Conservation (phyloP, 2,329 filamentous ascomycete genomes). For the Aschersonia sp. region DNA sequence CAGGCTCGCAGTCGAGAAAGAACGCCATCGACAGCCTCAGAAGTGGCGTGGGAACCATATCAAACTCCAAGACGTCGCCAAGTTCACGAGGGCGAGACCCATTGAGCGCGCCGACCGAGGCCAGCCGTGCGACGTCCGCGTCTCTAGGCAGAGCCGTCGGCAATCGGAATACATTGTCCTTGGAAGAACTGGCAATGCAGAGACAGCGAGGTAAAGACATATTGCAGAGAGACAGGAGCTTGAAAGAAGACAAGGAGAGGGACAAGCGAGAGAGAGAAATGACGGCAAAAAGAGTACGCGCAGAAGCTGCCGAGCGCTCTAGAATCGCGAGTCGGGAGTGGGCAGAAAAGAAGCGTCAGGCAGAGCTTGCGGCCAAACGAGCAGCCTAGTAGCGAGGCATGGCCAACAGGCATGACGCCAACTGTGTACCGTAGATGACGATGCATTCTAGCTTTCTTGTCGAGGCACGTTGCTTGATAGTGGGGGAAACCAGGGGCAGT, state of each 20-base stretch:
- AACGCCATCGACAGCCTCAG: constrained; percentile 9
- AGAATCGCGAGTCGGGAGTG: constrained; percentile 44
- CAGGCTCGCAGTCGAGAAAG: constrained; percentile 10
- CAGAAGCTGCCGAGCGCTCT: constrained; percentile 46
- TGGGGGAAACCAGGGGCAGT: no score
- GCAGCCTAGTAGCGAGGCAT: constrained; percentile 3
- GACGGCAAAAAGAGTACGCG: constrained; percentile 37
- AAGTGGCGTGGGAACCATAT: background rate
- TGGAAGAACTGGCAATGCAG: constrained; percentile 35
- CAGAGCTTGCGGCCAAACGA: constrained; percentile 14
- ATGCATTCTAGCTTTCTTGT: no score
- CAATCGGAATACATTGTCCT: constrained; percentile 33
- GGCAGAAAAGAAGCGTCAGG: constrained; percentile 41
- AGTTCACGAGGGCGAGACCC: constrained; percentile 13
- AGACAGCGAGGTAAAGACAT: constrained; percentile 38
- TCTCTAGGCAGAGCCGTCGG: constrained; percentile 28
- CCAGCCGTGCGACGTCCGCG: constrained; percentile 27
- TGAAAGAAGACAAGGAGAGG: constrained; percentile 30
- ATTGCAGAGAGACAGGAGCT: constrained; percentile 34
- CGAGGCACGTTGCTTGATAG: no score
- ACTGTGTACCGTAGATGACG: background rate
- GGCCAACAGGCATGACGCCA: background rate
- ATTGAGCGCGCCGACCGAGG: constrained; percentile 9
- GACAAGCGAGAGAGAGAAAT: constrained; percentile 40
- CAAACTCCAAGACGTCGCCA: constrained; percentile 6